These are phyloP conservation scores for Phialocephala subalpina DNA, from an alignment of 2,329 filamentous ascomycete genomes.

Conservation along the genomic window DNA sequence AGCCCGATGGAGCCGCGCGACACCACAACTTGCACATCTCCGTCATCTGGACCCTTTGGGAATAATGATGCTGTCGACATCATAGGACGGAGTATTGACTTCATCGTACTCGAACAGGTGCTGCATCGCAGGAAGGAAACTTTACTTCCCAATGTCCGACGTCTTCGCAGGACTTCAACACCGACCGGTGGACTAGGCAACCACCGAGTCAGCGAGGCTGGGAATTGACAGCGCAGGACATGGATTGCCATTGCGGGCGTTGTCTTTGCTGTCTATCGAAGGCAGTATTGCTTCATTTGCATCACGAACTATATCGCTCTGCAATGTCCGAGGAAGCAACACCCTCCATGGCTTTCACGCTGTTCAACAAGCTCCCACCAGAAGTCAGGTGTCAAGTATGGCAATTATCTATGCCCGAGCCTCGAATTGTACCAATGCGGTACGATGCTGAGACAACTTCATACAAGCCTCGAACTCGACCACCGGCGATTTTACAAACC, in stretches of 20 bases:
- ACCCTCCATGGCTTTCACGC: neutral
- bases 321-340: neutral
- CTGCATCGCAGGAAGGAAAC: neutral
- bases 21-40: neutral
- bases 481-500: constrained; percentile 5
- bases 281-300: neutral
- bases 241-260: neutral
- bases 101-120: neutral
- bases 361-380: constrained; percentile 13
- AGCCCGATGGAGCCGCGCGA: neutral
- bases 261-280: neutral
- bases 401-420: constrained; percentile 4
- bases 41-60: neutral
- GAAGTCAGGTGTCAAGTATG: constrained; percentile 18
- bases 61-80: neutral
- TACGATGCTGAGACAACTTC: constrained; percentile 7
- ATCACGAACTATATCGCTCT: neutral
- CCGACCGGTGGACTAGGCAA: neutral
- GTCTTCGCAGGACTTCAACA: neutral
- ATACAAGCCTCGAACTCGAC: constrained; percentile 8
- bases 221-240: neutral
- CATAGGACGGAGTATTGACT: too few relatives aligned
- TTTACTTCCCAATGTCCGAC: too few relatives aligned
- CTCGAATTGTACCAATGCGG: constrained; percentile 15
- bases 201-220: constrained; percentile 1